Evolutionary conservation across 208 protist species (phyloP).

Genomic region (Hexamita inflata): DNA sequence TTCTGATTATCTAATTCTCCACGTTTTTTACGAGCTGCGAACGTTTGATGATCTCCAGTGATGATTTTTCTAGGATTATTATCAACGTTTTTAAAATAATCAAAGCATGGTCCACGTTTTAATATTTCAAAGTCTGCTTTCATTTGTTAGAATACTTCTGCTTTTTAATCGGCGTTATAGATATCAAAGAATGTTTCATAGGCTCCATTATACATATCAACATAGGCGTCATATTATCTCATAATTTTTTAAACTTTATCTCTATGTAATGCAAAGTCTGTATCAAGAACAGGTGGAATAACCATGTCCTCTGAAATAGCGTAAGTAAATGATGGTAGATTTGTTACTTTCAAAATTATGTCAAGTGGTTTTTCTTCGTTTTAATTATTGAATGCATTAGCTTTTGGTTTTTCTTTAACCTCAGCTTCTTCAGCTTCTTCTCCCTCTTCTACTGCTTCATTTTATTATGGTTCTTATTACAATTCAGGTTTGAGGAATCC

Average conservation of each 20-base stretch:
- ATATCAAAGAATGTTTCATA: background rate
- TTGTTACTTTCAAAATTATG: background rate
- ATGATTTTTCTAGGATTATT: background rate
- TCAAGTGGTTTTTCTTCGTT: background rate
- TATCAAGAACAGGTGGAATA: background rate
- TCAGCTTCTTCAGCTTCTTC: background rate
- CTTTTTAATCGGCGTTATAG: background rate
- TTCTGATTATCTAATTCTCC: background rate
- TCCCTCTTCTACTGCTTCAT: no score
- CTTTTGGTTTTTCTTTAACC: background rate
- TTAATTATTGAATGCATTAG: background rate
- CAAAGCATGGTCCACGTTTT: background rate
- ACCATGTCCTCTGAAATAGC: background rate
- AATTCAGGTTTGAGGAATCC: no score
- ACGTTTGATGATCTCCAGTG: background rate
- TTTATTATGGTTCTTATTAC: no score
- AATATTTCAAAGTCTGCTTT: background rate
- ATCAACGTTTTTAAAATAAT: background rate
- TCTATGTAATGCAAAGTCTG: background rate
- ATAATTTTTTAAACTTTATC: background rate
- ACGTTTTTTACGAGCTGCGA: background rate
- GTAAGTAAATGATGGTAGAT: background rate
- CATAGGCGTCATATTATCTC: background rate
- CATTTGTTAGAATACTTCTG: background rate
- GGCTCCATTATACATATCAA: background rate